Base-by-base conservation (phyloP, 495 filamentous ascomycete genomes). In the Tuber brumale region DNA sequence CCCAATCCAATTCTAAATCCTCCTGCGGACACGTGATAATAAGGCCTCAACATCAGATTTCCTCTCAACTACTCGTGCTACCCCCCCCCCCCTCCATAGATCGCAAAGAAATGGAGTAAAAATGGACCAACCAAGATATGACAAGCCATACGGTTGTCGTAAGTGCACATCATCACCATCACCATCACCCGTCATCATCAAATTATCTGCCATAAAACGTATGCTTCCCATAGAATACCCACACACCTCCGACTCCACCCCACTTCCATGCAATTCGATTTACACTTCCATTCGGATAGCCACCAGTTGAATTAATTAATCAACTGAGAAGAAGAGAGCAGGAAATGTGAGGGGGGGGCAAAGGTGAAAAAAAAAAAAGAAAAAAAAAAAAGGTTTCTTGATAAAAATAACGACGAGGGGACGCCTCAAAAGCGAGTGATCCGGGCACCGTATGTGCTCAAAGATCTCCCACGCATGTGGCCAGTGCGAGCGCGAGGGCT, bases 121-220 rank as follows among this genome's bases (percentile, higher is more conserved):
- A 46, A 44, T 8, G 16, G 27, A 43, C 46, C 42, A 43, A 43
- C 46, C 71, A 72, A 44, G 42, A 61, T 61, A 39, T 72, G 42
- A 48, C 42, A 48, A 48, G 46, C 46, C 57, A 48, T 61, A 44
- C 51, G 16, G 71, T 19, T 23, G 39, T 41, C 43, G 35, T 41
- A 69, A 66, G 57, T 66, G 57, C 57, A 66, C 57, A 66, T 66
- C 57, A 66, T 66, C 51, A 61, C 27, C 57, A 35, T 18, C 57
- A 66, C 12, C 27, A 18, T 9, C 48, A 51, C 46, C 16, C 23
- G n/a, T 9, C 27, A 61, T 35, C 57, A 31, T 27, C 51, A 61
- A 61, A 31, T 61, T 61, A 61, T 5, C n/a, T 16, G n/a, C 21
- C n/a, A 31, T 31, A 61, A 16, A 61, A 9, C 27, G 0, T 2